These are phyloP conservation scores for Botrytis squamosa DNA, from an alignment of 2,329 filamentous ascomycete genomes.

Conservation along the genomic window DNA sequence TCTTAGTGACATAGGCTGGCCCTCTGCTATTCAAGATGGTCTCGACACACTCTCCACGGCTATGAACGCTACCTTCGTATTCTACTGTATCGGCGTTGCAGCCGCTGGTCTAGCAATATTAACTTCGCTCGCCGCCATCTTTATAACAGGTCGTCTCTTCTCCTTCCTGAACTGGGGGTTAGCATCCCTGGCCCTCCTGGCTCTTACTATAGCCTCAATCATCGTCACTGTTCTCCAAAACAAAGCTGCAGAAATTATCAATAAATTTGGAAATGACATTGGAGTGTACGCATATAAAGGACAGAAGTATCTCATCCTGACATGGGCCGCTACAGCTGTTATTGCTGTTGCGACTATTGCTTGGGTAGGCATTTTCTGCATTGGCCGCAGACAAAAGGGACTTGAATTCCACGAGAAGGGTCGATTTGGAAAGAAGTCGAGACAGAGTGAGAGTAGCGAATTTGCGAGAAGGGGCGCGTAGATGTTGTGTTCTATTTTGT, in stretches of 20 bases:
- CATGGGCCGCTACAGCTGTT: conserved; percentile 54
- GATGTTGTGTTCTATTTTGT: neutral
- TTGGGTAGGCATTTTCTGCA: conserved; percentile 36
- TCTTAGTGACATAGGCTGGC: conserved; percentile 55
- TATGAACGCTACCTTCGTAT: conserved; percentile 53
- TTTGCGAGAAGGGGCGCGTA: conserved; percentile 8
- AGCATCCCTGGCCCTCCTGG: conserved; percentile 47
- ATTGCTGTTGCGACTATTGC: conserved; percentile 41
- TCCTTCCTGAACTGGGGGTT: conserved; percentile 51
- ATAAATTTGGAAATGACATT: conserved; percentile 38
- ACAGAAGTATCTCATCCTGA: conserved; percentile 55
- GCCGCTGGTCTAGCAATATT: conserved; percentile 52
- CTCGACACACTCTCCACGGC: conserved; percentile 51
- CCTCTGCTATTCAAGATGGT: conserved; percentile 52
- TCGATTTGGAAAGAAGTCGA: neutral
- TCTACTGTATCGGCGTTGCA: conserved; percentile 58
- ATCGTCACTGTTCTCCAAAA: conserved; percentile 63
- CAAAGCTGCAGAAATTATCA: conserved; percentile 52
- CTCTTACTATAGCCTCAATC: conserved; percentile 71
- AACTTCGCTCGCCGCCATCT: conserved; percentile 45
- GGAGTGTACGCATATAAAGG: conserved; percentile 45
- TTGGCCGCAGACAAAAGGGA: conserved; percentile 30
- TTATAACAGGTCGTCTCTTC: conserved; percentile 44
- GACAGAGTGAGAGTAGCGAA: conserved; percentile 10
- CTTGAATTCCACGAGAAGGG: conserved; percentile 35